Evolutionary conservation across 257 asterid genomes (phyloP).

Genomic region (Penstemon eatonii): DNA sequence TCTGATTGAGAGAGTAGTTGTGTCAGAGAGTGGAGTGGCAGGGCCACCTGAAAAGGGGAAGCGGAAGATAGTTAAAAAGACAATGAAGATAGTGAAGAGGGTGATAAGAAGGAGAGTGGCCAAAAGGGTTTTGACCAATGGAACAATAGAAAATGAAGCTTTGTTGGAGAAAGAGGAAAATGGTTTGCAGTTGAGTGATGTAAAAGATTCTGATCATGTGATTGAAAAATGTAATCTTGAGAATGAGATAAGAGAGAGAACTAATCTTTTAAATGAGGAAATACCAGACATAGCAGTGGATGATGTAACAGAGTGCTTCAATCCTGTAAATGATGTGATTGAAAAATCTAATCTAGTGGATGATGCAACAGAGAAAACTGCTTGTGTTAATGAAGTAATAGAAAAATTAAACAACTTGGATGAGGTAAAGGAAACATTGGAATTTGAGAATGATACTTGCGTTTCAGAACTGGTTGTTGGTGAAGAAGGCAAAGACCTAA

Average conservation of each 20-base stretch:
- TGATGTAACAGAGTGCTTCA: constrained; percentile 14
- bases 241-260: constrained; percentile 20
- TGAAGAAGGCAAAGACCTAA: constrained; percentile 1
- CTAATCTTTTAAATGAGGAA: constrained; percentile 18
- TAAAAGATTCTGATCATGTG: constrained; percentile 8
- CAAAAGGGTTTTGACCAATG: constrained; percentile 35
- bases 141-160: constrained; percentile 22
- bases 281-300: constrained; percentile 7
- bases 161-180: constrained; percentile 21
- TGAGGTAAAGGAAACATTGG: not conserved
- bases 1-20: constrained; percentile 21
- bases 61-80: constrained; percentile 53
- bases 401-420: not conserved
- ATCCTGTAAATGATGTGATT: constrained; percentile 11
- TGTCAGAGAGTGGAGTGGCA: constrained; percentile 32
- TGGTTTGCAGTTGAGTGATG: constrained; percentile 17
- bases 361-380: not conserved
- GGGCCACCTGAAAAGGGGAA: constrained; percentile 32
- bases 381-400: not conserved
- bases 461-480: constrained; percentile 17
- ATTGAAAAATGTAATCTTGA: constrained; percentile 22
- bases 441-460: constrained; percentile 14
- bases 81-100: constrained; percentile 54
- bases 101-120: constrained; percentile 65
- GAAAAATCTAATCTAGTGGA: not conserved